These are phyloP conservation scores for Boletus semigastroideus DNA, from an alignment of 1,284 basidiomycete species.

Conservation along the genomic window DNA sequence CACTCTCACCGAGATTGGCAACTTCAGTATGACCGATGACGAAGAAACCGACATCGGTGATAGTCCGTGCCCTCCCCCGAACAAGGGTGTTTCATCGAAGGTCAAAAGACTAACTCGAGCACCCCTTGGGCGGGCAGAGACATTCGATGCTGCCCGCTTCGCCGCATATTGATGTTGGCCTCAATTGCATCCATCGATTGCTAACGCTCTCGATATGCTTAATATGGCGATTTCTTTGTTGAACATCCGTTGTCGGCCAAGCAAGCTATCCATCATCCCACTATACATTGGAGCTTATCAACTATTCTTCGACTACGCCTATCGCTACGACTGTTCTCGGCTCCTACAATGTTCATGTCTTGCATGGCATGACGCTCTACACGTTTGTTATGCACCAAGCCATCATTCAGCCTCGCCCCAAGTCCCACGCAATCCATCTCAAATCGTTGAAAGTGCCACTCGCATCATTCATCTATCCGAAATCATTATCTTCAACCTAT, in stretches of 20 bases:
- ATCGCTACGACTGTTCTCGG: constrained; percentile 10
- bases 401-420: constrained; percentile 10
- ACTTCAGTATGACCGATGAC: constrained; percentile 58
- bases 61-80: constrained; percentile 77
- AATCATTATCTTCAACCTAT: constrained; percentile 20
- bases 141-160: constrained; percentile 59
- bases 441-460: constrained; percentile 15
- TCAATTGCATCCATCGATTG: background rate
- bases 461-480: constrained; percentile 22
- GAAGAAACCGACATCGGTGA: constrained; percentile 75
- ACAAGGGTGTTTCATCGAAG: constrained; percentile 49
- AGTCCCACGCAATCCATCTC: constrained; percentile 6
- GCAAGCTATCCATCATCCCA: constrained; percentile 6
- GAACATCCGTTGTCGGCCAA: constrained; percentile 6
- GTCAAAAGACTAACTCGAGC: constrained; percentile 51
- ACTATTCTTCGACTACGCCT: constrained; percentile 8
- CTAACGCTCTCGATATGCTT: constrained; percentile 5
- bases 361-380: constrained; percentile 13
- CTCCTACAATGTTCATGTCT: constrained; percentile 10
- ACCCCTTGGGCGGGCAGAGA: constrained; percentile 58
- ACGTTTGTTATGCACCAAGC: constrained; percentile 16
- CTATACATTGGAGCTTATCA: constrained; percentile 9
- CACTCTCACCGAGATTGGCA: constrained; percentile 66
- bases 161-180: constrained; percentile 24
- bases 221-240: constrained; percentile 5